A percentile compares a stretch with the other conserved stretches of the same genome.
Conservation (phyloP, 768 basidiomycete species). For the Galerina sulciceps region DNA sequence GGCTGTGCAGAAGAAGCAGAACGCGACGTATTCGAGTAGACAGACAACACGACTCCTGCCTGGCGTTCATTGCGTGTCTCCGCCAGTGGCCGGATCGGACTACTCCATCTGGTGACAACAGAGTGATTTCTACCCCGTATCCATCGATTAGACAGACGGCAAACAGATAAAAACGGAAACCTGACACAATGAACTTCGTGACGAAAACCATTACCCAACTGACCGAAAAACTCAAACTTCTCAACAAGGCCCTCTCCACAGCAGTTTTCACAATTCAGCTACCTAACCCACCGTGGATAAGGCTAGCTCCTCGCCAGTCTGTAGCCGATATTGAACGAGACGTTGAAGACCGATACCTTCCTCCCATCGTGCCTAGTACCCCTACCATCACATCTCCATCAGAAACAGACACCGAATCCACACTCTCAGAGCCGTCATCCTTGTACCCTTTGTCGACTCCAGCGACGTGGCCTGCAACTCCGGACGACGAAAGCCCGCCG, state of each 20-base stretch:
- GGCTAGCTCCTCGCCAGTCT: not conserved
- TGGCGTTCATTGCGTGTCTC: not conserved
- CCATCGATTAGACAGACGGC: not conserved
- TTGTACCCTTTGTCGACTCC: not conserved
- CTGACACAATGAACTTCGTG: not conserved
- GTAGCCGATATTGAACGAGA: not conserved
- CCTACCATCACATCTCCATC: not conserved
- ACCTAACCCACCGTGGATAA: not conserved
- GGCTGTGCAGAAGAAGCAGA: no score
- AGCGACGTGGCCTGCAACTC: not conserved
- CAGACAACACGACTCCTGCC: not conserved
- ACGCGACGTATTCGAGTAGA: not conserved
- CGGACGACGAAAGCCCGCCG: not conserved
- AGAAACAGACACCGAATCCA: not conserved
- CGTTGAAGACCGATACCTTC: not conserved
- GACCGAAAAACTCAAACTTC: not conserved
- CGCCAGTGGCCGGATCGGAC: not conserved
- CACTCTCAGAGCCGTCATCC: not conserved
- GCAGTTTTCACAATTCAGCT: not conserved
- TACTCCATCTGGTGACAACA: constrained; percentile 9
- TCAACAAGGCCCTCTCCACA: not conserved
- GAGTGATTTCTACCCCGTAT: not conserved
- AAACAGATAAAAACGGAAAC: not conserved
- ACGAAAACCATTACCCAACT: not conserved
- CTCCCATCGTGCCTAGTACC: not conserved